Evolutionary conservation across 805 yeast species (phyloP), one percentile per base, ranked within the genome.

Genomic region (Saccharomycopsis microspora): DNA sequence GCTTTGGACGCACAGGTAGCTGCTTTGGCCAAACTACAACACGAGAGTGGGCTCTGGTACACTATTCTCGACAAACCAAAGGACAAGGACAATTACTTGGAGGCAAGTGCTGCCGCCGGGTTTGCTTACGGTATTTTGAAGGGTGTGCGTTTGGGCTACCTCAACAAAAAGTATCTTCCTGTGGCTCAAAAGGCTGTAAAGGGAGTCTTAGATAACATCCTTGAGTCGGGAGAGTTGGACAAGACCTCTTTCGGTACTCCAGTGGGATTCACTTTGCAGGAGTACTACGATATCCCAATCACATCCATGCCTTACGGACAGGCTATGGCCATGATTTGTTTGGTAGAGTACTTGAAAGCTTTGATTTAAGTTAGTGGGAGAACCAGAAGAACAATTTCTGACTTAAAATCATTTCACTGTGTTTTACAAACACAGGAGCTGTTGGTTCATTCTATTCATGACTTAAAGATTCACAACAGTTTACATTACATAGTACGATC

Each of bases 271-370:
- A 49, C 48, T 43, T 53, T 63, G 43, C 66, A 64, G 51, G 63
- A 61, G 39, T 64, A 64, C 48, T 61, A 57, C 51, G 65, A 64
- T 41, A 64, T 64, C 46, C 64, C 65, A 29, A 56, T 64, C 40
- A 64, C 67, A 3, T 52, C 58, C 5, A 64, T 64, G 67, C 66
- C 66, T 5, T 63, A 64, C 48, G 67, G 67, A 1, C 66, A 63
- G 49, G 67, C 67, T 6, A 61, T 64, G 66, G 67, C 65, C n/a
- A 64, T 64, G 47, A 64, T 64, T 63, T 66, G 66, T 4, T 49
- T 64, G 19, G 62, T 60, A 11, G 67, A 64, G 53, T 63, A 44
- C 30, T 43, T 43, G 11, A 37, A 33, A 27, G 41, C 6, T 42
- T 40, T 40, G 31, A 40, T 40, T 40, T 40, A n/a, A 40, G 19